Evolutionary conservation across 352 stramenopile species (phyloP), one percentile per base, ranked within the genome.

Genomic region (Phytophthora sojae): DNA sequence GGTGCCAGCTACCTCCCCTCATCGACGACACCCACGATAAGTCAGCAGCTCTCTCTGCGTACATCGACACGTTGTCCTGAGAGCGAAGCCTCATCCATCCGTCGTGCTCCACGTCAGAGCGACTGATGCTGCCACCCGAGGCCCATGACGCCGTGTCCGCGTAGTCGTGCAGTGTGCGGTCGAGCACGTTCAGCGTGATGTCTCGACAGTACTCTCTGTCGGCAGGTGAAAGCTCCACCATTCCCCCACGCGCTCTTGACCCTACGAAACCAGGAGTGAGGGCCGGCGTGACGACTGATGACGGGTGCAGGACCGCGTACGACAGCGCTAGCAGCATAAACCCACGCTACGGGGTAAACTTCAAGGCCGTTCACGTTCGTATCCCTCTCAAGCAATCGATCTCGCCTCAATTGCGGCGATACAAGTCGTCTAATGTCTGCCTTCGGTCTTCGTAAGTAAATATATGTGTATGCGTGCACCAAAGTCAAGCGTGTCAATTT

Each of bases 161-260:
- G 35, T 71, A 66, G 49, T 71, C 64, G 57, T 71, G 64, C 11
- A 71, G 37, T 4, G 57, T 66, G 21, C 64, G 29, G 11, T 71
- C 64, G n/a, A 71, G 35, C 2, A 66, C 64, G 37, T 65, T 42
- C 0, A 71, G 37, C 4, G 64, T 71, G 0, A 65, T 55, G 23
- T 71, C 64, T 47, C 64, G 64, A 66, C 64, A 71, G 32, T 61
- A 60, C 37, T 71, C 64, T 17, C 49, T 49, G 32, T 71, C 64
- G 15, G 25, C 25, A 56, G 64, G 37, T 4, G 64, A 51, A 6
- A 71, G 56, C 26, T 61, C 49, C 35, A 42, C 14, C 64, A 56
- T 66, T 45, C 15, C 17, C 14, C n/a, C 15, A 8, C 12, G n/a
- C 23, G n/a, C 11, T 54, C 21, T 17, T 42, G 12, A 25, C 23